Evolutionary conservation across 805 yeast species (phyloP).

Genomic region (Maudiozyma pseudohumilis): DNA sequence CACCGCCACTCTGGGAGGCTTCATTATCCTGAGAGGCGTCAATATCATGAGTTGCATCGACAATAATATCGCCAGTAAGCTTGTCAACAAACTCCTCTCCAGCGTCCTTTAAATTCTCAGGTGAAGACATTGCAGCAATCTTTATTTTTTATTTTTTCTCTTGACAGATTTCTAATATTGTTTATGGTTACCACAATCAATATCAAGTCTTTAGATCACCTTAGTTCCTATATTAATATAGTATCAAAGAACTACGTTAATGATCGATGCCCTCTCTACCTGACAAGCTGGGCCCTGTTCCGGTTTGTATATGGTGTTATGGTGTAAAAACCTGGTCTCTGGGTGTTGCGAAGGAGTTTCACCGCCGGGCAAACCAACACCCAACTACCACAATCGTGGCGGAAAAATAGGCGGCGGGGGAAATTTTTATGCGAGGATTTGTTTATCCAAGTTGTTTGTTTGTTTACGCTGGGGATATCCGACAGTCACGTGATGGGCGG

Average conservation of each 20-base stretch:
- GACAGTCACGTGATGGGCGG: neutral
- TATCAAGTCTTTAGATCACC: too few relatives aligned
- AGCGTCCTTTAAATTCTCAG: conserved; percentile 1
- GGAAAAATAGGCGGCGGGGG: too few relatives aligned
- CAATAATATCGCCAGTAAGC: conserved; percentile 1
- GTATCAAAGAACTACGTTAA: too few relatives aligned
- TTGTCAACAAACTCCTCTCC: conserved; percentile 5
- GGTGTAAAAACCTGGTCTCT: conserved; percentile 4
- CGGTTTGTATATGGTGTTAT: conserved; percentile 6
- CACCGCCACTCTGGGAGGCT: neutral
- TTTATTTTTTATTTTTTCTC: too few relatives aligned
- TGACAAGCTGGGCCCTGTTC: too few relatives aligned
- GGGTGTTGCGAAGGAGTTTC: conserved; percentile 4
- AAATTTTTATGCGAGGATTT: too few relatives aligned
- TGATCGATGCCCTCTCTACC: too few relatives aligned
- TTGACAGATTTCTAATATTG: too few relatives aligned
- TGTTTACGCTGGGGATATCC: neutral
- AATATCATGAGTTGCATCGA: neutral
- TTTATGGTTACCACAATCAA: too few relatives aligned
- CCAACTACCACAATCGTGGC: too few relatives aligned
- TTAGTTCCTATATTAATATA: too few relatives aligned
- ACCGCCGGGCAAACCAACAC: too few relatives aligned
- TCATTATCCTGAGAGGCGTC: neutral
- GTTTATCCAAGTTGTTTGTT: neutral
- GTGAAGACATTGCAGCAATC: neutral